Base-by-base conservation (phyloP, 768 basidiomycete genomes). In the Naganishia friedmannii region DNA sequence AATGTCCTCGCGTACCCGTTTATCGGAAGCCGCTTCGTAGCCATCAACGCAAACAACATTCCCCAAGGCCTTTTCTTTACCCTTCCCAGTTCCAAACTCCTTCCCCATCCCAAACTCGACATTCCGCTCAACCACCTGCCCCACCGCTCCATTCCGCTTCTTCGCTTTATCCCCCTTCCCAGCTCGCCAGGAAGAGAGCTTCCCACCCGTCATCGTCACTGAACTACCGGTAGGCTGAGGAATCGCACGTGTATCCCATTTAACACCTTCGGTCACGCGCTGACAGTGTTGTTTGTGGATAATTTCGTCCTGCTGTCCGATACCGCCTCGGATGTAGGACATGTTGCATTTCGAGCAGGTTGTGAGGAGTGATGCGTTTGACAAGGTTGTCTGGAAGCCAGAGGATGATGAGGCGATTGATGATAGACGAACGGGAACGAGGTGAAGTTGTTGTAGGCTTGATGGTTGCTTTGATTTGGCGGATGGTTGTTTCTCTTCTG, bases 281-380 rank as follows among this genome's bases (percentile, higher is more conserved):
- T 72, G 57, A 65, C 79, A 78, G 70, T 81, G 78, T 23, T 69
- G 60, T 1, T 53, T 53, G 68, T 81, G 79, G 1, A 74, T 39
- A 0, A 39, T 37, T 32, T 79, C 78, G 55, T 79, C 78, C 1
- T 75, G 70, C 3, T 28, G 57, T 5, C 51, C 67, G 19, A 45
- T 53, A 15, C 75, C 77, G 39, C 77, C 78, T 29, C 77, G 74
- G 57, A 79, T 74, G 70, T 77, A 79, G 17, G 78, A 77, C 78
- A 79, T 79, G 7, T 67, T 65, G 66, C 79, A 81, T 65, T 75
- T 71, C 42, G 57, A 65, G 63, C 79, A 81, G 8, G 77, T 78
- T 28, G 66, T 68, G 53, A 67, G 65, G 0, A 67, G 46, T 19
- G 67, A 69, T 31, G 58, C 28, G 42, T 29, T 34, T 19, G 54